Evolutionary conservation across 495 filamentous ascomycete species (phyloP).

Genomic region (Aspergillus diversus): DNA sequence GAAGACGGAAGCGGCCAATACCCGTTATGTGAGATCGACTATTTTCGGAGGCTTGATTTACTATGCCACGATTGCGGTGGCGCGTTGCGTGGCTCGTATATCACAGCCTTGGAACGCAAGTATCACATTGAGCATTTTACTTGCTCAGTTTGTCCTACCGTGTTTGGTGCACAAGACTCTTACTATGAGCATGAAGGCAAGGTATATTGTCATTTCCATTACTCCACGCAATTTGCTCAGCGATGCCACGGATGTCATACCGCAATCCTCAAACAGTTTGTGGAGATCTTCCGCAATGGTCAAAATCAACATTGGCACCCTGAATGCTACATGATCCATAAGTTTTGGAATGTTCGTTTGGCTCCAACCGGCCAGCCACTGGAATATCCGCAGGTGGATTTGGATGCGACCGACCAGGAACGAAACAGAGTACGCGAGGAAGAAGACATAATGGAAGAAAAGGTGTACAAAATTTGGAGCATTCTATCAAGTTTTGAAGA

Average conservation of each 20-base stretch:
- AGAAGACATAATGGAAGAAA: conserved; percentile 95
- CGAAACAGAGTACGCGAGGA: conserved; percentile 77
- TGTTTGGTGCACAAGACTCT: conserved; percentile 96
- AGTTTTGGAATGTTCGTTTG: conserved; percentile 98
- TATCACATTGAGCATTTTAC: conserved; percentile 99
- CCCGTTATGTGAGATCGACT: conserved; percentile 96
- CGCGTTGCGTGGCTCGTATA: conserved; percentile 95
- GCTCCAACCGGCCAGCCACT: conserved; percentile 58
- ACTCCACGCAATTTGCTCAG: conserved; percentile 96
- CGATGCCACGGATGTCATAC: conserved; percentile 96
- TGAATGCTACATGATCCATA: conserved; percentile 99
- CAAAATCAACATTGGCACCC: conserved; percentile 99
- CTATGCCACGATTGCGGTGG: conserved; percentile 91
- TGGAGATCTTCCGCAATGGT: conserved; percentile 97
- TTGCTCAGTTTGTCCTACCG: conserved; percentile 93
- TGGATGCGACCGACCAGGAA: conserved; percentile 71
- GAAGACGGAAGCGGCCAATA: conserved; percentile 85
- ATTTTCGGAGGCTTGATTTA: conserved; percentile 89
- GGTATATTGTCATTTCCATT: conserved; percentile 99
- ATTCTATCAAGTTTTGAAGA: conserved; percentile 97
- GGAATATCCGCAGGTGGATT: conserved; percentile 52
- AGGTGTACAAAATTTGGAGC: conserved; percentile 98
- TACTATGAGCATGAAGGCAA: conserved; percentile 98
- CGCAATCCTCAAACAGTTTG: conserved; percentile 98
- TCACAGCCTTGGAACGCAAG: conserved; percentile 95